Base-by-base conservation (phyloP, 1,139 yeast species). In the Saccharomycopsis hybrid region DNA sequence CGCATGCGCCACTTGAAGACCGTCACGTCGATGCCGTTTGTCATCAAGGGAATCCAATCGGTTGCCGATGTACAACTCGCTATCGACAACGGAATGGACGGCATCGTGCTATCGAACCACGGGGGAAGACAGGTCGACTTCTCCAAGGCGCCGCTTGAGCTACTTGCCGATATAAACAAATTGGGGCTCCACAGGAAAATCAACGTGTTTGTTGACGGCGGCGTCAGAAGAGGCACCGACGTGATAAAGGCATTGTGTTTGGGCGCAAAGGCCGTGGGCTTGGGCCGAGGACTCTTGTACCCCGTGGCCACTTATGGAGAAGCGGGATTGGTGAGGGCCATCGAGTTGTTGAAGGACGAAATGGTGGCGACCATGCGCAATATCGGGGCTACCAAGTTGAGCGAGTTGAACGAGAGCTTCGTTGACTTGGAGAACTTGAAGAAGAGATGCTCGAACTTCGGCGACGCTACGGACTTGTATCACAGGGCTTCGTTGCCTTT, bases 341-440 rank as follows among this genome's bases (percentile, higher is more conserved):
- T 85, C 57, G 88, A 84, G 59, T 68, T 89, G 46, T 71, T 90
- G 58, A 84, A 82, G 61, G 89, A 84, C 55, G 97, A 90, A 63
- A 66, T 90, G 64, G 80, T 77, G 55, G 85, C 88, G 92, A 81
- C 85, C 65, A 87, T 90, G 97, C 74, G 96, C 57, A 71, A 90
- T 47, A 68, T 90, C 47, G 97, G 97, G 42, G 95, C 78, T 32
- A 79, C 78, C 27, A 73, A 72, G 29, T 68, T 90, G 25, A 76
- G 73, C 45, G 83, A 88, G 42, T 71, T 90, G 56, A 72, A 77
- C 57, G 81, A 80, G 13, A 66, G 70, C 5, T 67, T 74, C 54
- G 64, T 82, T 8, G 87, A 82, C n/a, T 35, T 48, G 13, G 29
- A 27, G 2, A 52, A 48, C 31, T 37, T 52, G 9, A 38, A 43